Evolutionary conservation across 2,329 filamentous ascomycete genomes (phyloP), one percentile per base, ranked within the genome.

Genomic region (Fusarium albidum): DNA sequence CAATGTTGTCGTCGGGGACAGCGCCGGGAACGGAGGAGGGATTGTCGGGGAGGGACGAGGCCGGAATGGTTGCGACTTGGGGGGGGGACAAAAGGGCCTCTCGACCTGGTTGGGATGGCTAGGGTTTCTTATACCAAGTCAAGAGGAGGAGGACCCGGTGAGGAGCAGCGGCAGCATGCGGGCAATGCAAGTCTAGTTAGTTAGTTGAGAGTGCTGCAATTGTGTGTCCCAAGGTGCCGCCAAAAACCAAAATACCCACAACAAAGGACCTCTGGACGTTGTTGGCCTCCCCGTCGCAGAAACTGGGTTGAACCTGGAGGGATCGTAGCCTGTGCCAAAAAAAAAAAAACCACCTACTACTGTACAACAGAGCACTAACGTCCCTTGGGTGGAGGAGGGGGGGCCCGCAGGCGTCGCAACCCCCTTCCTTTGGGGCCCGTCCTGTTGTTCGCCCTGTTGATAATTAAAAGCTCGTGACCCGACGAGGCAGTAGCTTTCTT

Each of bases 21-120:
- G 68, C 55, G 63, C 65, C 61, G 57, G 67, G 66, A 68, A 65
- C 67, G 63, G 73, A 76, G 74, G 74, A 77, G 74, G 74, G 74
- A 74, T 67, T 64, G 55, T 65, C 67, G 58, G 54, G 54, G 55
- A 35, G 49, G 45, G 60, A 60, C 45, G 53, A 55, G 44, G 67
- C 42, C 57, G 65, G 61, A 77, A 77, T 77, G 67, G 66, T 76
- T 69, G 57, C 60, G 64, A 65, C 55, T 59, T 43, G 49, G 33
- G 29, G n/a, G 5, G 18, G 27, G 14, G 37, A 38, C 11, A n/a
- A n/a, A n/a, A n/a, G n/a, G n/a, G n/a, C n/a, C n/a, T n/a, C 21
- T 21, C 21, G 21, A 21, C 4, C 21, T 21, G 21, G 5, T 14
- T 7, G 3, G 17, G 32, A 11, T 25, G 33, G n/a, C 17, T 49